Base-by-base conservation (phyloP, 257 asterid species). In the Solanum neorickii region DNA sequence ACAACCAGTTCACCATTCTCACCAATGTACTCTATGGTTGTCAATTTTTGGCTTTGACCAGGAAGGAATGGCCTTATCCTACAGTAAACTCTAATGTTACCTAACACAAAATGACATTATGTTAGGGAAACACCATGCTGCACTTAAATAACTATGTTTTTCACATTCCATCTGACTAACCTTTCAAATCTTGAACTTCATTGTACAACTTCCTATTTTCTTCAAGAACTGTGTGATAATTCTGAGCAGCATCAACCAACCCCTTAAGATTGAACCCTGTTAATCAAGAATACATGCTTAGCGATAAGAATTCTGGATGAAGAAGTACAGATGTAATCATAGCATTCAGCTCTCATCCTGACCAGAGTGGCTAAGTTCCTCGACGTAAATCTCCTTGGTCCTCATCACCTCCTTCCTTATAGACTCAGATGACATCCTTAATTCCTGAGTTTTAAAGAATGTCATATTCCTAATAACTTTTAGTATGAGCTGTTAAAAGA, bases 181-280 rank as follows among this genome's bases (percentile, higher is more conserved):
- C 99, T 97, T 97, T 97, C 91, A 97, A 93, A 92, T 97, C 99
- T 92, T 97, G 99, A 87, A 97, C 98, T 91, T 97, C 98, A 44
- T 97, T 97, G 92, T 95, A 97, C 88, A 97, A 88, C 90, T 92
- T 97, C 75, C 98, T 93, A 86, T 97, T 97, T 92, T 97, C 98
- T 60, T 93, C 95, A 87, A 95, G 95, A 87, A 97, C 93, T 15
- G 92, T 89, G 86, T 95, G 97, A 89, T 94, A 95, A 90, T 91
- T 95, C 90, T 96, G 98, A 56, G 99, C 98, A 86, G 98, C 98
- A 82, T 95, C 98, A 52, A 93, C 89, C 88, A 96, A 86, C 86
- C 92, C 94, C 87, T 92, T 91, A 87, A 97, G 95, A 89, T 96
- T 95, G 83, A 90, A 86, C 85, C 98, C 99, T 96, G 90, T 82